Evolutionary conservation across 768 basidiomycete genomes (phyloP), one percentile per base, ranked within the genome.

Genomic region (Trametes cubensis): DNA sequence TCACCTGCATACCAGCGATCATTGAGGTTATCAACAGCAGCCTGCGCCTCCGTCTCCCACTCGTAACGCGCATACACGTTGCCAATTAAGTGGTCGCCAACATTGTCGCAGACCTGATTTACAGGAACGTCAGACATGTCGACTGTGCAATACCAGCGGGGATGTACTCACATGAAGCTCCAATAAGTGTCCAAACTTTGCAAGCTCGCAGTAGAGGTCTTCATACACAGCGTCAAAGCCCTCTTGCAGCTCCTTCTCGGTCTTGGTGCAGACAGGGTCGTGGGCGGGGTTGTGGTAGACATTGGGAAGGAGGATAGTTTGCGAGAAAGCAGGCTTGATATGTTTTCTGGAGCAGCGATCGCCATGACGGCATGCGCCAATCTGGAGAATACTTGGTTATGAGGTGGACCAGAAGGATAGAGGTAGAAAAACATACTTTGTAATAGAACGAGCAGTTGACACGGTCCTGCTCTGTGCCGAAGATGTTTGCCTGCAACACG

Each of bases 391-490:
- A n/a, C 48, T 57, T 50, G 54, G 40, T 45, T 48, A 67, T 44
- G 62, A 61, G 41, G 53, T 48, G 18, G 8, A 7, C 20, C 20
- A 45, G 30, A 23, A 53, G 30, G 45, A 63, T 13, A 14, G 14
- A 28, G 56, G 60, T 41, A 44, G 18, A 21, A 50, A 41, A 41
- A 74, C 84, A 38, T 64, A 91, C 91, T 79, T 96, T 96, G 81
- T 96, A 95, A 78, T 97, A 98, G 80, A 99, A 98, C 1, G 95
- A 98, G 73, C 96, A 99, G 74, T 99, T 99, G 65, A 99, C 96
- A 69, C 95, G 89, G 73, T 93, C 91, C 75, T 93, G 92, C 75
- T 94, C 92, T 64, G 92, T 95, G 67, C 93, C 93, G 69, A 96
- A 98, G 74, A 98, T 98, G 64, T 95, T 95, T 63, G 95, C 94